Conservation (phyloP, 306 rosid genomes). For the Ochetophila trinervis region DNA sequence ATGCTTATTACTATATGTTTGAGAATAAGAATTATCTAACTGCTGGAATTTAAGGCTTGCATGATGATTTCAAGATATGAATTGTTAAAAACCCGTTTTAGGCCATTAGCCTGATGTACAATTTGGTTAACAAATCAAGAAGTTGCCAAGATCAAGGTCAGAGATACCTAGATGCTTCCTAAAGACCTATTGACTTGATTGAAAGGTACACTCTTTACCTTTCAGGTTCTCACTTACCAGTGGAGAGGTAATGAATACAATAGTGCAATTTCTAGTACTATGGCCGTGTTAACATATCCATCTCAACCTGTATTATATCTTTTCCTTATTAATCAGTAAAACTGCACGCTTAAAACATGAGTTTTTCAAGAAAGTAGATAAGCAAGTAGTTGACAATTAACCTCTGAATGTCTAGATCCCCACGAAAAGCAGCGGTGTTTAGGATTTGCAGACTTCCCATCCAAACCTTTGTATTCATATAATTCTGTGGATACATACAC, state of each 20-base stretch:
- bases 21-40: not conserved
- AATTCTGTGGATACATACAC: constrained; percentile 82
- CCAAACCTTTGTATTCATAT: constrained; percentile 75
- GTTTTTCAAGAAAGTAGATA: constrained; percentile 4
- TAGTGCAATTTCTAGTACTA: not conserved
- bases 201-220: not conserved
- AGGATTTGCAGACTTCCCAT: constrained; percentile 75
- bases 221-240: not conserved
- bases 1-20: not conserved
- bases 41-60: not conserved
- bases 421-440: constrained; percentile 73
- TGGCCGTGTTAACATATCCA: not conserved
- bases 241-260: not conserved
- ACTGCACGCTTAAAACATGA: not conserved
- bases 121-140: not conserved
- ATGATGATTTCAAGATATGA: not conserved
- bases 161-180: not conserved
- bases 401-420: constrained; percentile 89
- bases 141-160: not conserved
- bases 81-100: not conserved
- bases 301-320: not conserved
- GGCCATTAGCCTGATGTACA: not conserved
- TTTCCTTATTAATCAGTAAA: not conserved
- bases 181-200: not conserved
- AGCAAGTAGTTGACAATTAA: constrained; percentile 34